Base-by-base conservation (phyloP, 345 rosid species). In the Salix brachista region DNA sequence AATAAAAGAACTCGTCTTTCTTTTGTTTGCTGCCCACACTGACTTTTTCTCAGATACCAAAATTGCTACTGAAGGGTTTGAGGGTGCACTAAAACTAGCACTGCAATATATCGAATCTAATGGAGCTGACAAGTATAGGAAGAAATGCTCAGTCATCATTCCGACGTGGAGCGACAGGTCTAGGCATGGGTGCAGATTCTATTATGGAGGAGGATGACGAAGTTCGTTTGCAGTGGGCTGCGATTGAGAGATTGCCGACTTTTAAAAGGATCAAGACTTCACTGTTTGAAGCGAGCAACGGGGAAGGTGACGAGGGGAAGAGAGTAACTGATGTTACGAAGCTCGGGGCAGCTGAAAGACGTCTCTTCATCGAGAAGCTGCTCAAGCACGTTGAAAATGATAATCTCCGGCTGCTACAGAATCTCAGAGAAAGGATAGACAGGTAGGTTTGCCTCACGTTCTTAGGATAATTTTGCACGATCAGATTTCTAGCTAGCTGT, bases 201-300 rank as follows among this genome's bases (percentile, higher is more conserved):
- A 41, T 41, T 41, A 0, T 41, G 12, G 42, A 83, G 21, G 44
- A 79, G 26, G 79, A 78, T 4, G 86, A 81, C 3, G 87, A 82
- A 39, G 28, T 77, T 50, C 82, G 79, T 52, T 44, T 86, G 65
- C 87, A 75, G 80, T 83, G 87, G 91, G 89, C 79, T 1, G 88
- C 87, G 0, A 80, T 84, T n/a, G 82, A 88, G 80, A 81, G 91
- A 70, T 68, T 88, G 46, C 91, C 88, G 2, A 84, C 86, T 0
- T 66, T 10, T 23, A 23, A 26, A 25, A 72, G 85, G 54, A 62
- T 80, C 5, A 74, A 74, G 70, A 79, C 83, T 0, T 78, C 84
- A 8, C 61, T 86, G 71, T 77, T 84, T 12, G 81, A 79, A 37
- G 23, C 54, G 9, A 36, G 26, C 21, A 77, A n/a, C 1, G 44